Conservation (phyloP, 257 asterid species). For the Perilla frutescens region DNA sequence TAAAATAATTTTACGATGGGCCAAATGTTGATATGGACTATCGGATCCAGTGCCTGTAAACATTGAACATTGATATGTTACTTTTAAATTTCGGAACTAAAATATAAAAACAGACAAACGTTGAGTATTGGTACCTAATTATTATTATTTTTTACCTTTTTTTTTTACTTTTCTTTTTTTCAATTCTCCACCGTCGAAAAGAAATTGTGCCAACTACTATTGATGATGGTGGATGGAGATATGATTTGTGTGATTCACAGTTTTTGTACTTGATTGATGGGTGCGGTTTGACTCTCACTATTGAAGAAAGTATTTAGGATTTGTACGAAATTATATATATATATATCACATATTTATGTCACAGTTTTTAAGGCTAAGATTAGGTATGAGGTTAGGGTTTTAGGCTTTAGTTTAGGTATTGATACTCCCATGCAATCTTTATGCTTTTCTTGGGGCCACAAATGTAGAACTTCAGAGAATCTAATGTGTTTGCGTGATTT, state of each 20-base stretch:
- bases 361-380: slow-evolving; percentile 6
- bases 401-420: slow-evolving; percentile 14
- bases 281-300: slow-evolving; percentile 21
- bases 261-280: slow-evolving; percentile 33
- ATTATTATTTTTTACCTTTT: not conserved
- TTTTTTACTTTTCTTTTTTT: not conserved
- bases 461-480: not conserved
- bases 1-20: too few species aligned
- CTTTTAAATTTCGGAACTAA: too few species aligned
- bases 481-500: slow-evolving; percentile 16
- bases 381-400: slow-evolving; percentile 17
- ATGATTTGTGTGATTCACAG: slow-evolving; percentile 16
- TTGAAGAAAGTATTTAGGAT: not conserved
- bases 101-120: not conserved
- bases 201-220: not conserved
- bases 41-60: too few species aligned
- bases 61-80: too few species aligned
- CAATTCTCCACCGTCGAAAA: not conserved
- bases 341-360: not conserved
- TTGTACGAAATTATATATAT: not conserved
- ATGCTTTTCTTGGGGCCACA: slow-evolving; percentile 29
- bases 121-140: slow-evolving; percentile 27
- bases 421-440: slow-evolving; percentile 3
- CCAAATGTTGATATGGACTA: too few species aligned
- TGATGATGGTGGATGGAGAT: slow-evolving; percentile 15